A percentile compares a stretch with the other conserved stretches of the same genome.
Conservation (phyloP, 2,329 filamentous ascomycete species). For the Cyanodermella asteris region DNA sequence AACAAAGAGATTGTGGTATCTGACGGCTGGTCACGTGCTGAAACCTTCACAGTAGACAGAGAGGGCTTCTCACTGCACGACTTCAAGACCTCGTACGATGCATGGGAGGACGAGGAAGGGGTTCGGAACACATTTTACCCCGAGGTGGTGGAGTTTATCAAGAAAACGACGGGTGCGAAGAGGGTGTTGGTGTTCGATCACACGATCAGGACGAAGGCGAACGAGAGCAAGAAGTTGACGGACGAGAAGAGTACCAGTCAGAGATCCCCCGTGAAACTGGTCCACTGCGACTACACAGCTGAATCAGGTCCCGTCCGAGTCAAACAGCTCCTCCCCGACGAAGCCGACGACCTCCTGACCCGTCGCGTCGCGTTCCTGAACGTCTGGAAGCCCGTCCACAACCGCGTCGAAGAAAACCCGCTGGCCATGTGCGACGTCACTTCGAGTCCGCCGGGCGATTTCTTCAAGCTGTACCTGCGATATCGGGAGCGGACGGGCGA, state of each 20-base stretch:
- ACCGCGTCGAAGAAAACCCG: slow-evolving; percentile 18
- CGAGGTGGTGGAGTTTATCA: slow-evolving; percentile 24
- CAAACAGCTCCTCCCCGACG: slow-evolving; percentile 20
- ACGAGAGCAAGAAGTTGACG: slow-evolving; percentile 14
- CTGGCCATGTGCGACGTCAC: slow-evolving; percentile 20
- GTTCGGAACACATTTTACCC: slow-evolving; percentile 23
- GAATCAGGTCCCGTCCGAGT: slow-evolving; percentile 21
- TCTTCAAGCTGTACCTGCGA: slow-evolving; percentile 19
- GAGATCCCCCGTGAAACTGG: slow-evolving; percentile 26
- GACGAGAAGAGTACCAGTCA: slow-evolving; percentile 14
- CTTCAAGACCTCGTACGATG: slow-evolving; percentile 17
- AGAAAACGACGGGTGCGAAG: slow-evolving; percentile 21
- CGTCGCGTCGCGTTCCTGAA: slow-evolving; percentile 28
- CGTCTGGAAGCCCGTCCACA: slow-evolving; percentile 26
- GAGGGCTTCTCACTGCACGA: slow-evolving; percentile 24
- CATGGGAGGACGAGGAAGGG: slow-evolving; percentile 21
- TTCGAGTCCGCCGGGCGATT: slow-evolving; percentile 15
- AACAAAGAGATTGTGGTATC: slow-evolving; percentile 17
- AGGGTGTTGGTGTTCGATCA: slow-evolving; percentile 28
- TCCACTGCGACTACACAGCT: slow-evolving; percentile 30
- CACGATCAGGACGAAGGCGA: slow-evolving; percentile 21
- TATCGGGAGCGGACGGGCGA: slow-evolving; percentile 19
- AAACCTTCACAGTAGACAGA: slow-evolving; percentile 22
- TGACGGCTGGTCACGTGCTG: slow-evolving; percentile 20
- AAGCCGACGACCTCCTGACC: slow-evolving; percentile 20